Base-by-base conservation (phyloP, 495 filamentous ascomycete species). In the Penicillium nucicola region DNA sequence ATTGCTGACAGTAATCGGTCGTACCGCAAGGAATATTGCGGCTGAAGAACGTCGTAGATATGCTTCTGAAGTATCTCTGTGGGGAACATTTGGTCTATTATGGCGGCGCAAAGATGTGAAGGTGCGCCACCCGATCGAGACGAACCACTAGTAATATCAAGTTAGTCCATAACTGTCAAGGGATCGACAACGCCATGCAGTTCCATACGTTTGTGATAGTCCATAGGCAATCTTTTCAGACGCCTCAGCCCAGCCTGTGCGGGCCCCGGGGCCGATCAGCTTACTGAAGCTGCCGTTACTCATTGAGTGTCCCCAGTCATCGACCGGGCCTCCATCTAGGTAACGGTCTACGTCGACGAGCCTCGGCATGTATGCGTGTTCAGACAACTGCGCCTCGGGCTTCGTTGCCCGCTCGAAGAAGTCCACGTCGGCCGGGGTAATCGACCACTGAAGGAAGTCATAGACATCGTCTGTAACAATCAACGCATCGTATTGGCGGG, bases 401-500 rank as follows among this genome's bases (percentile, higher is more conserved):
- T 70, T 70, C 3, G 72, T 44, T 5, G 79, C 77, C 83, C 89
- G 93, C 61, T 88, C 85, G 0, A 96, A 74, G 50, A 89, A 84
- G 64, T 96, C 91, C 5, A 9, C 25, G 7, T 28, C 25, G 25
- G 25, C 25, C 25, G 25, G 25, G 25, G 10, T 8, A 28, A 28
- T 9, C 5, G 79, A 77, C 83, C 89, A 93, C 61, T 88, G 86
- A 0, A 96, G 74, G 50, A 89, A 84, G 64, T 96, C 92, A 52
- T 97, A 97, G 1, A 97, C 89, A 65, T 96, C 91, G 68, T 96
- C 91, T 11, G 78, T 79, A n/a, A 96, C 77, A 39, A 95, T 66
- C 5, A 95, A 69, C 4, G 88, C 88, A 58, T 96, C 84, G 61
- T 84, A 81, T 25, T 81, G 66, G 11, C 90, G 77, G 2, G 90